phyloP scores from a whole-genome alignment of 441 rosid genomes.

The Cnidoscolus chayamansa region DNA sequence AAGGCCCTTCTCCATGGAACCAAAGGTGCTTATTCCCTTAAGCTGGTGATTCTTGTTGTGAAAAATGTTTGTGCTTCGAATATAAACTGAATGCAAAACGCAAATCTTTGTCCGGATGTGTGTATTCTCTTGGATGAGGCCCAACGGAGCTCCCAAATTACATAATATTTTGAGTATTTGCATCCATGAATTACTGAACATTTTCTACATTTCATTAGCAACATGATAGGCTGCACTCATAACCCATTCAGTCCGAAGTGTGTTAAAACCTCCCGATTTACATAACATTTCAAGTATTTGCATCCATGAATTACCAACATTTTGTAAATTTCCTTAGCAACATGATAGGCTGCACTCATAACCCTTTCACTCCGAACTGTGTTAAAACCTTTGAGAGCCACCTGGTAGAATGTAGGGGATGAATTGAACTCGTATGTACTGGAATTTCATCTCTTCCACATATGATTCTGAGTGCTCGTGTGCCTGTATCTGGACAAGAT shows the following conservation, averaged over 20 bases:
- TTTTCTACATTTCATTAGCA: not conserved
- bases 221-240: not conserved
- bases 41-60: not conserved
- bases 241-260: not conserved
- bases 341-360: not conserved
- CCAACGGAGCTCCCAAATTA: not conserved
- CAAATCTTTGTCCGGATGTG: not conserved
- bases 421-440: not conserved
- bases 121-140: not conserved
- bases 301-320: not conserved
- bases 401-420: not conserved
- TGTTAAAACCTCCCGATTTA: not conserved
- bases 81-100: not conserved
- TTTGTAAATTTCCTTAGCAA: not conserved
- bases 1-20: constrained; percentile 87
- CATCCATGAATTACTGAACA: not conserved
- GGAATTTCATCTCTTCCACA: not conserved
- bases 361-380: not conserved
- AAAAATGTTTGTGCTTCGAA: not conserved
- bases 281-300: not conserved
- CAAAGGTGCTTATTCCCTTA: constrained; percentile 47
- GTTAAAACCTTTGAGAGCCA: not conserved
- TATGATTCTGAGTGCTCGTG: not conserved
- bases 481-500: not conserved
- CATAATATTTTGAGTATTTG: not conserved